phyloP scores from a whole-genome alignment of 148 eudicot species.

The Rhododendron molle region DNA sequence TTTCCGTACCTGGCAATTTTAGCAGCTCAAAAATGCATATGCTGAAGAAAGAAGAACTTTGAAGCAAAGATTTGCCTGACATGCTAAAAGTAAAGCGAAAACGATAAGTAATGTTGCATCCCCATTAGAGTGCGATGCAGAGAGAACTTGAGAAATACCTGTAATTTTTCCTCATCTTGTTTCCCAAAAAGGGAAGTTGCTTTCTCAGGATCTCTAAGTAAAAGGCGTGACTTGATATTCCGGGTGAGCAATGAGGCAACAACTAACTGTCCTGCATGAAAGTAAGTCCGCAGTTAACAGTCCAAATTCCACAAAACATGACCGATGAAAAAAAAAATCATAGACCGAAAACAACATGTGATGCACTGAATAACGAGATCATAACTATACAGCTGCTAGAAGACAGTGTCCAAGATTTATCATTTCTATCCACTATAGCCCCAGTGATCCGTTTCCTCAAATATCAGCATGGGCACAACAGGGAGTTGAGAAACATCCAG shows the following conservation, averaged over 20 bases:
- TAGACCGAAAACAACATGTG: background rate
- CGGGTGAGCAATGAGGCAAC: slow-evolving; percentile 84
- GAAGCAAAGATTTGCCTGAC: background rate
- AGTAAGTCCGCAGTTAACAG: background rate
- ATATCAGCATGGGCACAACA: background rate
- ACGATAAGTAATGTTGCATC: background rate
- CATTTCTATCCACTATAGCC: background rate
- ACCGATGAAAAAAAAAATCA: background rate
- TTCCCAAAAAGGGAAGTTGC: slow-evolving; percentile 77
- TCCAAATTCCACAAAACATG: background rate
- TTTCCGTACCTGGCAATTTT: slow-evolving; percentile 56
- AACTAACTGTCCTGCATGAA: slow-evolving; percentile 65
- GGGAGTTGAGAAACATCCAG: background rate
- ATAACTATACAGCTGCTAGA: background rate
- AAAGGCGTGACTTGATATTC: slow-evolving; percentile 62
- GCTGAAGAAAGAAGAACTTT: slow-evolving; percentile 9
- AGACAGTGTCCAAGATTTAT: background rate
- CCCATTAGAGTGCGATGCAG: background rate
- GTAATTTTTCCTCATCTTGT: slow-evolving; percentile 62
- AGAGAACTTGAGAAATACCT: slow-evolving; percentile 38
- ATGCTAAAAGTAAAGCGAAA: background rate
- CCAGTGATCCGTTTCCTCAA: background rate
- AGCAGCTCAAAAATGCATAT: slow-evolving; percentile 17
- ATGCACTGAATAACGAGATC: background rate
- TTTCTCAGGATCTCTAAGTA: slow-evolving; percentile 82